Evolutionary conservation across 2,329 filamentous ascomycete species (phyloP).

Genomic region (Claviceps pazoutovae): DNA sequence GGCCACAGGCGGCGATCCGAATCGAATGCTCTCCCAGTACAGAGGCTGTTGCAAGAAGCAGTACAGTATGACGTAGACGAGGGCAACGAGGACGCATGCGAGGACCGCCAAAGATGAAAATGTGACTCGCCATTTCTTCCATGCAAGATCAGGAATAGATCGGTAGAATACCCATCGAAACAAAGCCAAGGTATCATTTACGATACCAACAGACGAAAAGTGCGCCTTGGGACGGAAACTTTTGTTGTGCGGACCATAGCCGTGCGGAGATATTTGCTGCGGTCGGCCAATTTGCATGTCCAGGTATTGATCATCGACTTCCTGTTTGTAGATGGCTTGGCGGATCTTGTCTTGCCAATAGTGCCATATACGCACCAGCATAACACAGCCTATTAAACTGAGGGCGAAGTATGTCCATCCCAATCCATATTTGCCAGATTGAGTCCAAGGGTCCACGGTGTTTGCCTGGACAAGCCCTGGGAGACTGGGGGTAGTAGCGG

Average conservation of each 20-base stretch:
- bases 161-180: conserved; percentile 84
- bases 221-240: conserved; percentile 53
- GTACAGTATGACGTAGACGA: conserved; percentile 65
- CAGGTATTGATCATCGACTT: conserved; percentile 52
- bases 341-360: conserved; percentile 89
- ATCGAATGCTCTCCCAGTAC: conserved; percentile 77
- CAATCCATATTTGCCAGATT: conserved; percentile 73
- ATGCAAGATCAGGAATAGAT: conserved; percentile 60
- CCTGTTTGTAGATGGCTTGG: conserved; percentile 76
- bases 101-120: conserved; percentile 70
- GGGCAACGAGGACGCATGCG: conserved; percentile 49
- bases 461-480: conserved; percentile 48
- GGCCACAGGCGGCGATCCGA: conserved; percentile 76
- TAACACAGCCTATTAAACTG: conserved; percentile 51
- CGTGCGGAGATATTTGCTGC: conserved; percentile 63
- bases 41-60: conserved; percentile 78
- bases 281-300: conserved; percentile 34
- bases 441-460: conserved; percentile 62
- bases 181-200: conserved; percentile 71
- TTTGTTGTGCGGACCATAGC: conserved; percentile 40
- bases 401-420: conserved; percentile 84
- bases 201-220: conserved; percentile 55
- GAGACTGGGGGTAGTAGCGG: conserved; percentile 44
- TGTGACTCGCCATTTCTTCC: conserved; percentile 55
- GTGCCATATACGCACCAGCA: conserved; percentile 66